phyloP scores from a whole-genome alignment of 2,329 filamentous ascomycete species.

The Alternaria metachromatica region DNA sequence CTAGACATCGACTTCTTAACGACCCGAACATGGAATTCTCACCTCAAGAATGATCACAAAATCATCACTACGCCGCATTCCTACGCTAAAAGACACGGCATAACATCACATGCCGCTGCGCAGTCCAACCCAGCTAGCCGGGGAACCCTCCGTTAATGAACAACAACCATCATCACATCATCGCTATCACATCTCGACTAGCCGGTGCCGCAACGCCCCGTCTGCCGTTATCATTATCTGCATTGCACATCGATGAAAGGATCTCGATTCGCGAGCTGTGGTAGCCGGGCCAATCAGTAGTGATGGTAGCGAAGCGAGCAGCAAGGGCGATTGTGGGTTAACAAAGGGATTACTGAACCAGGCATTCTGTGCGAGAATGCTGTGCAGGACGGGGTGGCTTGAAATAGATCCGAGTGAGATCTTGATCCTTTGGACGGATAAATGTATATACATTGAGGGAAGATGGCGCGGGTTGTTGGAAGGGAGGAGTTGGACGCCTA shows the following conservation, averaged over 20 bases:
- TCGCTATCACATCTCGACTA: not conserved
- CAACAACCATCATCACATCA: not conserved
- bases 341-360: not conserved
- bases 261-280: not conserved
- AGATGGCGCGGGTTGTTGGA: not conserved
- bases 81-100: not conserved
- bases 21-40: not conserved
- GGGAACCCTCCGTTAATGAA: not conserved
- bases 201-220: not conserved
- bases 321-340: not conserved
- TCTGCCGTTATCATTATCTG: not conserved
- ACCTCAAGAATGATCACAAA: not conserved
- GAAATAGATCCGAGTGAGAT: not conserved
- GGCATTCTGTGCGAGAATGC: not conserved
- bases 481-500: not conserved
- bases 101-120: not conserved
- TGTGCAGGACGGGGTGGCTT: not conserved
- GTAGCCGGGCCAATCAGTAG: not conserved
- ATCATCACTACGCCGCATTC: not conserved
- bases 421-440: not conserved
- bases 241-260: not conserved
- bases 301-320: not conserved
- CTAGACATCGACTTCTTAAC: not conserved
- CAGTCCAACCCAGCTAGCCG: not conserved
- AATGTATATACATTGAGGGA: not conserved